Evolutionary conservation across 192 early-diverging fungal genomes (phyloP), one percentile per base, ranked within the genome.

Genomic region (Mycoemilia scoparia): DNA sequence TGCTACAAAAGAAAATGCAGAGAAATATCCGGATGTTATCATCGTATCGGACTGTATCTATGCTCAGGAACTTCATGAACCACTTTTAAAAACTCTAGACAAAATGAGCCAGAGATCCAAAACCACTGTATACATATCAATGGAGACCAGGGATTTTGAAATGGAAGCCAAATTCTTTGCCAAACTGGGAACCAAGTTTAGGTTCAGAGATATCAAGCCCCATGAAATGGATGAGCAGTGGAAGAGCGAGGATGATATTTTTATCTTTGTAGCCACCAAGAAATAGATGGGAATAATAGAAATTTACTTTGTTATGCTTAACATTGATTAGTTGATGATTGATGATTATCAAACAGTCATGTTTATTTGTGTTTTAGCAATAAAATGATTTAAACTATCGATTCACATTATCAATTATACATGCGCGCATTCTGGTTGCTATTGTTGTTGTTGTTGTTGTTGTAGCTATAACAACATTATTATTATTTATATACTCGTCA

Each of bases 171-270:
- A 45, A 40, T 57, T 57, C 19, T 38, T 57, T 6, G 55, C 55
- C 5, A 39, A 23, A 24, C 51, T 47, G 55, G 47, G 55, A 35
- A 21, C 23, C 13, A 13, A 16, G 8, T 57, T 57, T 29, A 17
- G 39, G 18, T 57, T 57, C 49, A 47, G 32, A 43, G 55, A 57
- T 14, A 57, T 57, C 44, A 57, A 57, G 55, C 55, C 49, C 6
- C 22, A 13, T 14, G 55, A 57, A 8, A 47, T 51, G 40, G 41
- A 57, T 24, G 40, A 39, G 7, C 40, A 47, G 21, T 40, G 39
- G 55, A 43, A 51, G 24, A 51, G 49, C 49, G 55, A 57, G 14
- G n/a, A n/a, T n/a, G 55, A 57, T 24, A 57, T 57, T 5, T 57
- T 35, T 22, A 1, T 57, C 5, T 57, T 57, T n/a, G 48, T 42